Evolutionary conservation across 352 stramenopile genomes (phyloP).

Genomic region (Phytopythium helicoides): DNA sequence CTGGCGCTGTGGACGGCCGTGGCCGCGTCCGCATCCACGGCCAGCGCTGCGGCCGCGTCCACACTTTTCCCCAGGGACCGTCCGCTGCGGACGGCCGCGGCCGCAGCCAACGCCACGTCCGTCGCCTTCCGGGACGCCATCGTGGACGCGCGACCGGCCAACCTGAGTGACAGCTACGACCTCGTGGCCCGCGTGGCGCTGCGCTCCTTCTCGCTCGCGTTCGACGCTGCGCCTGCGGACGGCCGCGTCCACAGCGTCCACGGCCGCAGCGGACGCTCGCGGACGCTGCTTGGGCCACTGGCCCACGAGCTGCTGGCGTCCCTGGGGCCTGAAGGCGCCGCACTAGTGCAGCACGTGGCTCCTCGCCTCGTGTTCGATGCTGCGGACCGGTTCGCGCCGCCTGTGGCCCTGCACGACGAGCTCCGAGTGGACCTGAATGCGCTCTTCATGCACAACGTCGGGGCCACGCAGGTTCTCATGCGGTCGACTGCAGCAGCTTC

Average conservation of each 20-base stretch:
- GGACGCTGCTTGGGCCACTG: constrained; percentile 60
- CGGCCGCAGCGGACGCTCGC: no score
- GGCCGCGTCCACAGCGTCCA: background rate
- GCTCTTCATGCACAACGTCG: constrained; percentile 92
- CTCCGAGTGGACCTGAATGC: constrained; percentile 86
- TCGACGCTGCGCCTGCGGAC: constrained; percentile 39
- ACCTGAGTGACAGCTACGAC: constrained; percentile 43
- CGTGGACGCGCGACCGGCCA: constrained; percentile 37
- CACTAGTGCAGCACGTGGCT: constrained; percentile 52
- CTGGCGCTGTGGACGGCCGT: constrained; percentile 10
- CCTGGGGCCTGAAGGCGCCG: constrained; percentile 55
- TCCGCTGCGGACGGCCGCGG: constrained; percentile 3
- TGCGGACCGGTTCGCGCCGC: constrained; percentile 21
- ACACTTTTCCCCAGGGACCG: constrained; percentile 27
- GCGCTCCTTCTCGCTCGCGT: constrained; percentile 79
- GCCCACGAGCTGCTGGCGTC: constrained; percentile 47
- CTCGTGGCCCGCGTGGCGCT: constrained; percentile 48
- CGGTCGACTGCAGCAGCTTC: constrained; percentile 12
- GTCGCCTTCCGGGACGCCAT: constrained; percentile 52
- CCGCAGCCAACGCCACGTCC: constrained; percentile 32
- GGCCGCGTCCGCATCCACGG: background rate
- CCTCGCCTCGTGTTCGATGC: constrained; percentile 53
- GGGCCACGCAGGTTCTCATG: constrained; percentile 84
- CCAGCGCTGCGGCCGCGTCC: constrained; percentile 1
- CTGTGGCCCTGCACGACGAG: constrained; percentile 77